Evolutionary conservation across 352 stramenopile genomes (phyloP).

Genomic region (Pythium oligandrum): DNA sequence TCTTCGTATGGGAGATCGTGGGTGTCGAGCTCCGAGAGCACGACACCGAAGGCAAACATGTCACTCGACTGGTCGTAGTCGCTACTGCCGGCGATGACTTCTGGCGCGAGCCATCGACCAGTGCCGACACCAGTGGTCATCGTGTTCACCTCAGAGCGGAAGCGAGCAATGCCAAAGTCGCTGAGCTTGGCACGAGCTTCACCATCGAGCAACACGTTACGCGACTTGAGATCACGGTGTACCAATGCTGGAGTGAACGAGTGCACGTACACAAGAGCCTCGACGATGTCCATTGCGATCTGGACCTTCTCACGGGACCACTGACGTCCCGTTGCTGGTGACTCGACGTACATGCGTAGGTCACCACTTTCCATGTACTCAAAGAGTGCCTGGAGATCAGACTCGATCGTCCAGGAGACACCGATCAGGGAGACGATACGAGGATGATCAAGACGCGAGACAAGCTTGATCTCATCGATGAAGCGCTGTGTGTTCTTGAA

Average conservation of each 20-base stretch:
- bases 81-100: slow-evolving; percentile 29
- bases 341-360: slow-evolving; percentile 41
- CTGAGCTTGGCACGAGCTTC: slow-evolving; percentile 29
- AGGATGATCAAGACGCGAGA: slow-evolving; percentile 52
- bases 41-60: slow-evolving; percentile 31
- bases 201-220: slow-evolving; percentile 29
- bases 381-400: slow-evolving; percentile 56
- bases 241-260: slow-evolving; percentile 32
- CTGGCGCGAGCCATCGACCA: slow-evolving; percentile 29
- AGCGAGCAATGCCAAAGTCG: slow-evolving; percentile 33
- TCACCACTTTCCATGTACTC: slow-evolving; percentile 69
- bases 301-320: slow-evolving; percentile 37
- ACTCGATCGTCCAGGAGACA: slow-evolving; percentile 59
- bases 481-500: slow-evolving; percentile 48
- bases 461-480: slow-evolving; percentile 71
- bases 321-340: slow-evolving; percentile 17
- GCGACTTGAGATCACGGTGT: slow-evolving; percentile 37
- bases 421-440: slow-evolving; percentile 64
- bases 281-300: slow-evolving; percentile 27
- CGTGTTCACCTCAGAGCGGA: slow-evolving; percentile 28
- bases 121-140: slow-evolving; percentile 34
- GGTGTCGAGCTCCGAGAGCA: slow-evolving; percentile 39
- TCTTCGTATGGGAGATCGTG: slow-evolving; percentile 36
- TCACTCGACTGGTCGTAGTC: slow-evolving; percentile 32
- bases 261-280: slow-evolving; percentile 46